These are phyloP conservation scores for Phytophthora pseudosyringae DNA, from an alignment of 352 stramenopile species.

Conservation along the genomic window DNA sequence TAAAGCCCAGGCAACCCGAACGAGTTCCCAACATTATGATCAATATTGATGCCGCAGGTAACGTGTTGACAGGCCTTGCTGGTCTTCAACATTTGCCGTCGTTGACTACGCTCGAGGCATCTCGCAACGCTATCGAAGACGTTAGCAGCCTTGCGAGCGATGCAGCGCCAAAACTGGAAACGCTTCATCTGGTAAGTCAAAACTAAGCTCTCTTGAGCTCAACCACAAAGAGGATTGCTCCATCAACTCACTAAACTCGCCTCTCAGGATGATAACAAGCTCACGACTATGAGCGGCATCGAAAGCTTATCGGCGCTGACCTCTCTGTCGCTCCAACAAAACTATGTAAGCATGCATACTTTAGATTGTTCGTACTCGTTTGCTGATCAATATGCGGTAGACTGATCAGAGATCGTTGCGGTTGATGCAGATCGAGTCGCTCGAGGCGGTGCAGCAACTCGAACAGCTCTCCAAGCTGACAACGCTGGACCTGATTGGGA, in stretches of 20 bases:
- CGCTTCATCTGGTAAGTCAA: slow-evolving; percentile 54
- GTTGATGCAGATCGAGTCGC: slow-evolving; percentile 50
- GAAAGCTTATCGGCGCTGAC: slow-evolving; percentile 52
- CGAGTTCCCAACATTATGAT: slow-evolving; percentile 1
- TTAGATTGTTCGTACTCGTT: neutral
- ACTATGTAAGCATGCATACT: slow-evolving; percentile 45
- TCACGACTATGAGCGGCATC: slow-evolving; percentile 59
- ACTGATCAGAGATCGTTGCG: neutral
- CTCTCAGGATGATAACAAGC: slow-evolving; percentile 72
- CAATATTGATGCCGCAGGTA: slow-evolving; percentile 37
- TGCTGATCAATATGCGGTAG: neutral
- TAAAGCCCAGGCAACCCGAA: neutral
- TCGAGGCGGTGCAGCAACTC: slow-evolving; percentile 59
- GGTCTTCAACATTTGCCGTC: slow-evolving; percentile 55
- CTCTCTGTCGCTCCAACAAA: slow-evolving; percentile 60
- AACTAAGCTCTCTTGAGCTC: too few species aligned
- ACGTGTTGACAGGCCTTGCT: slow-evolving; percentile 53
- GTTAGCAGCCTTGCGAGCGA: slow-evolving; percentile 48
- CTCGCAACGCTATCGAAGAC: slow-evolving; percentile 58
- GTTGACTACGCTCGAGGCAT: slow-evolving; percentile 62
- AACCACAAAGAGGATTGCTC: too few species aligned
- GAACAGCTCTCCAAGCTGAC: slow-evolving; percentile 45
- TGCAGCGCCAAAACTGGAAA: slow-evolving; percentile 51
- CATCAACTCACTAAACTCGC: neutral
- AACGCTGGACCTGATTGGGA: slow-evolving; percentile 58